Conservation (phyloP, 306 rosid species). For the Vicia villosa region DNA sequence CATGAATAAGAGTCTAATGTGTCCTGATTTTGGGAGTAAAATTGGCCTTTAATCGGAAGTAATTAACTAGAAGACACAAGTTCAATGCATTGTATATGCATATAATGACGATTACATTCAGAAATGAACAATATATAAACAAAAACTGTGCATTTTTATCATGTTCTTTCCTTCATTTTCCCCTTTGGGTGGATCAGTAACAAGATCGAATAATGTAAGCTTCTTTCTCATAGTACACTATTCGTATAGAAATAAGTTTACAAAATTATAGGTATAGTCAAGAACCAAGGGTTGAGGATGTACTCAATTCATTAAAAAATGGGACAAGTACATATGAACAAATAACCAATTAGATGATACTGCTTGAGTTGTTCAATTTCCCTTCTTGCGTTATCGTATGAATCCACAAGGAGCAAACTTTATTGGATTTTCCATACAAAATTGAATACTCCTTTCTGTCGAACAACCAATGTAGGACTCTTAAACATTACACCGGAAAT, state of each 20-base stretch:
- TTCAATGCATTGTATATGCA: too few species aligned
- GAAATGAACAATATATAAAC: neutral
- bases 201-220: neutral
- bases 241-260: neutral
- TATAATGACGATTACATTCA: too few species aligned
- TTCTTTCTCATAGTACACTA: neutral
- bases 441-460: conserved; percentile 58
- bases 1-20: too few species aligned
- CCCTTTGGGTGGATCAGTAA: neutral
- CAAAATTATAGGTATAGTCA: neutral
- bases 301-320: conserved; percentile 15
- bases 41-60: too few species aligned
- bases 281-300: conserved; percentile 24
- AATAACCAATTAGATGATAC: conserved; percentile 52
- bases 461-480: neutral
- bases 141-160: neutral
- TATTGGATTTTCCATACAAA: conserved; percentile 50
- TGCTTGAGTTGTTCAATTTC: conserved; percentile 60
- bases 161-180: neutral
- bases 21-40: too few species aligned
- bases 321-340: conserved; percentile 26
- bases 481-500: conserved; percentile 4
- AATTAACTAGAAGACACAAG: too few species aligned
- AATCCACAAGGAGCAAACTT: conserved; percentile 63
- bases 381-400: conserved; percentile 54